Evolutionary conservation across 805 yeast species (phyloP).

Genomic region (Yarrowia sp.): DNA sequence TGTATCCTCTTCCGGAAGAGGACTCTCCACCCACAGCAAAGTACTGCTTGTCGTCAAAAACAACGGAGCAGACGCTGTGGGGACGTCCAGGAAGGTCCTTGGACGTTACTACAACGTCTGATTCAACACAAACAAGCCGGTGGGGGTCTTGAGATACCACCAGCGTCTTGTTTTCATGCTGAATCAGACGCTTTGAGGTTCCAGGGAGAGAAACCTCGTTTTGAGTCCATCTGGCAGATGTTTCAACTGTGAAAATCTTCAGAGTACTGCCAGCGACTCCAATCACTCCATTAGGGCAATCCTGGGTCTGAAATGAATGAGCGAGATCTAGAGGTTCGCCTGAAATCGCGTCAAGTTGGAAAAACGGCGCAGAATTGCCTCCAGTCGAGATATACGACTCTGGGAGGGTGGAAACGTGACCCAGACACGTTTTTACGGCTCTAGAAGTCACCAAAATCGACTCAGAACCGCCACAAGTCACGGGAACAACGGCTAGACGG

Average conservation of each 20-base stretch:
- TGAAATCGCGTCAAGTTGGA: not conserved
- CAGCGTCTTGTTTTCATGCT: not conserved
- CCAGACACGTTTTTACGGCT: not conserved
- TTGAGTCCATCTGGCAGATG: not conserved
- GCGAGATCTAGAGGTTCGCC: constrained; percentile 43
- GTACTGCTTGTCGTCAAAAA: constrained; percentile 27
- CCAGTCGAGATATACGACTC: not conserved
- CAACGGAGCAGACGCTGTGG: not conserved
- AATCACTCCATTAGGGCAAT: constrained; percentile 57
- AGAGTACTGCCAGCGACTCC: constrained; percentile 56
- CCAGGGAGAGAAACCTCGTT: not conserved
- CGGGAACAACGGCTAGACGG: constrained; percentile 51
- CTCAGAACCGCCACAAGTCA: not conserved
- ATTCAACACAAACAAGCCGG: not conserved
- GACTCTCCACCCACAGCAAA: constrained; percentile 36
- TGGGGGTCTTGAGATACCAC: not conserved
- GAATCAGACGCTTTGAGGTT: not conserved
- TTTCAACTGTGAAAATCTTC: constrained; percentile 46
- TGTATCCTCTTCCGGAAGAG: not conserved
- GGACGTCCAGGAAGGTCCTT: not conserved
- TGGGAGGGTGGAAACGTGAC: not conserved
- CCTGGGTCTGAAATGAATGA: constrained; percentile 60
- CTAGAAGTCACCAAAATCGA: not conserved
- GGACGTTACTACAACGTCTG: not conserved
- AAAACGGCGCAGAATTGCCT: constrained; percentile 18